Evolutionary conservation across 371 early-diverging fungal genomes (phyloP), one percentile per base, ranked within the genome.

Genomic region (Sporodiniella umbellata): DNA sequence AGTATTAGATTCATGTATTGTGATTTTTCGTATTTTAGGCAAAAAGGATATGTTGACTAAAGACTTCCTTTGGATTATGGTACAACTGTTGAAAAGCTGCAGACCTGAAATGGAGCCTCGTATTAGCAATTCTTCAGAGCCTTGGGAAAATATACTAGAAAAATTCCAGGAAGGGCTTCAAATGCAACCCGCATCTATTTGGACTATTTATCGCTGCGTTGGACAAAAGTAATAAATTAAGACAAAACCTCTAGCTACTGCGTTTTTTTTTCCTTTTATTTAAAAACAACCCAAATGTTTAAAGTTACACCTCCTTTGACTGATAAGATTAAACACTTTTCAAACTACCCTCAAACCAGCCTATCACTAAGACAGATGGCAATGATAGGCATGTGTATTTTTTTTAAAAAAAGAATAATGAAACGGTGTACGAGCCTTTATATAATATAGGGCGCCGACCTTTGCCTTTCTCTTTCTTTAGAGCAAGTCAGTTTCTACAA

Each of bases 401-500:
- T n/a, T n/a, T n/a, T n/a, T 49, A 48, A 48, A 23, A 33, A 46
- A 19, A 10, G 40, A 48, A 52, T 43, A 53, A 45, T 18, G 21
- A 3, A 37, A 45, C 8, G 18, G 33, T 10, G 18, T 24, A n/a
- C 21, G 31, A 8, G 4, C 25, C 21, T 37, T 26, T 28, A 26
- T 37, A 26, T 24, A 22, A 7, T 6, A 37, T 38, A 94, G 93
- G 95, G 22, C 88, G 88, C 56, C 73, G 77, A 18, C 93, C 93
- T 17, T 83, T 88, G 2, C 88, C 85, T 43, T 86, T 84, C 8
- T 90, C 93, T 3, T 76, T 97, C 43, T 84, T 94, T 53, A 85
- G 87, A 54, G 96, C 92, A 30, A 86, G 94, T 35, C 94, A 93
- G 67, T 97, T 97, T 68, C 64, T 95, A 17, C 87, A 89, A 56